Evolutionary conservation across 345 rosid genomes (phyloP), one percentile per base, ranked within the genome.

Genomic region (Aquilaria yunnanensis): DNA sequence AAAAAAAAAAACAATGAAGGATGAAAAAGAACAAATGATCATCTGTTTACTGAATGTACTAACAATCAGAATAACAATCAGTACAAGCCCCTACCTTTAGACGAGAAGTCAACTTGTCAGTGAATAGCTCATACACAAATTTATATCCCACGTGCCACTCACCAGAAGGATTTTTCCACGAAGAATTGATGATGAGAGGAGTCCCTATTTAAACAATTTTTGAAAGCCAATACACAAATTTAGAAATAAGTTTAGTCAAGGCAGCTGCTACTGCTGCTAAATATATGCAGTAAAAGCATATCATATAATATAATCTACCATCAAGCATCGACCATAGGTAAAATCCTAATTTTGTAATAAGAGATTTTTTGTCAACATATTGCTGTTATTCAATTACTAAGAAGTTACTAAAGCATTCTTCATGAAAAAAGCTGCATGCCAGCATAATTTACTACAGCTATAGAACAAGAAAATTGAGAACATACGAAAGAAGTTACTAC

Each of bases 111-210:
- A 91, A 76, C 13, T 74, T 74, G 54, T 68, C 66, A 0, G 96
- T 86, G 74, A 90, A 87, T 60, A 94, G 85, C 73, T 87, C 84
- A 49, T 83, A 88, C 47, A 88, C 78, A 86, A 94, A 70, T 81
- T 94, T 94, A 74, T 64, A 83, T 62, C 99, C 99, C 56, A 90
- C 92, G 61, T 80, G 99, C 97, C 97, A 94, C 61, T 86, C 88
- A 63, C 91, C 96, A 58, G 93, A 79, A 32, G 96, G 99, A 58
- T 94, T 90, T 80, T 88, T 78, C 97, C 99, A 90, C 6, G 85
- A 82, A 56, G 96, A 71, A 78, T 90, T 90, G 70, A 94, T 80
- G 73, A 74, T 58, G 82, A 94, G 72, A 57, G 84, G 64, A 57
- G 73, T 80, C 60, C 97, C 99, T 94, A 70, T 32, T 57, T 11